Conservation (phyloP, 2,329 filamentous ascomycete species). For the Parastagonospora avenae region DNA sequence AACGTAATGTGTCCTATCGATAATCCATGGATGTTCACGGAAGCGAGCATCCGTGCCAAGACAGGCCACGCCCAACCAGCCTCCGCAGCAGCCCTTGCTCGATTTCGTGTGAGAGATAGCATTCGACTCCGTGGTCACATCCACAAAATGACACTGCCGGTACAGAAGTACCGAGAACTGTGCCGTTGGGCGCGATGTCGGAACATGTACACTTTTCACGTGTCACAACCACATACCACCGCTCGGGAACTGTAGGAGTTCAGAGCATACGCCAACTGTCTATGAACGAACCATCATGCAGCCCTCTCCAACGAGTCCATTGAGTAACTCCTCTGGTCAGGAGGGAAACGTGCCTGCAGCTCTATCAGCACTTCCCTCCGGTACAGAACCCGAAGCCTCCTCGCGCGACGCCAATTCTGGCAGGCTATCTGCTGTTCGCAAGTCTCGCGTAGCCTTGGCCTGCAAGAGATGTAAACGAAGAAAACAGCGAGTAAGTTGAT, state of each 20-base stretch:
- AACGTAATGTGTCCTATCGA: background rate
- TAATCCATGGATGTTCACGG: background rate
- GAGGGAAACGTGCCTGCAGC: background rate
- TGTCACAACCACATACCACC: background rate
- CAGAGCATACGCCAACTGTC: slow-evolving; percentile 1
- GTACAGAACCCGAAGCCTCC: slow-evolving; percentile 5
- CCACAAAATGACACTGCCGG: background rate
- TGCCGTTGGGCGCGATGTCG: background rate
- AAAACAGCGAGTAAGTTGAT: slow-evolving; percentile 29
- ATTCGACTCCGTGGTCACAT: background rate
- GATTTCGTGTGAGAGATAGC: background rate
- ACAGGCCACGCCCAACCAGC: no score
- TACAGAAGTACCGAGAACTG: background rate
- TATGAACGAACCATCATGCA: slow-evolving; percentile 9
- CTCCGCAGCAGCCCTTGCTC: background rate
- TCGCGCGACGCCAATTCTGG: slow-evolving; percentile 4
- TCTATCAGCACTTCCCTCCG: slow-evolving; percentile 5
- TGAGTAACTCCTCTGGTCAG: slow-evolving; percentile 4
- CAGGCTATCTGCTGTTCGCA: slow-evolving; percentile 11
- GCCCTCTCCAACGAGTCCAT: slow-evolving; percentile 1
- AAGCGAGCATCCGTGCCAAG: background rate
- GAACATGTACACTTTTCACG: no score
- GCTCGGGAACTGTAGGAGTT: background rate
- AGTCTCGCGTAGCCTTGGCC: slow-evolving; percentile 28
- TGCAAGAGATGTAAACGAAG: slow-evolving; percentile 34